Conservation (phyloP, 257 asterid species). For the Solanum tarijense region DNA sequence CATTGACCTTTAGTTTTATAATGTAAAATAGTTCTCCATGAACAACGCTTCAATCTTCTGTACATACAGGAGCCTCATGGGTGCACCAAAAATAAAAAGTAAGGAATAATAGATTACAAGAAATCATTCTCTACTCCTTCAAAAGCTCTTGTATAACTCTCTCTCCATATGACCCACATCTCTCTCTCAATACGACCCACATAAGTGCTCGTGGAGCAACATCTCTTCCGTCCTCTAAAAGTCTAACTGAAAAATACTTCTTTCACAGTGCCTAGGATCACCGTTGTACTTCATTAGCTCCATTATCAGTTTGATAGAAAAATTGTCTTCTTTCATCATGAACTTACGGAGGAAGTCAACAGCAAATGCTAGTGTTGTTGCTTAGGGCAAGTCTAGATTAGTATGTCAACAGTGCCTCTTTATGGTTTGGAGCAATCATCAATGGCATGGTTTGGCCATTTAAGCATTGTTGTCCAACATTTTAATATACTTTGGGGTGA, state of each 20-base stretch:
- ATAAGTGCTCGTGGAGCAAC: background rate
- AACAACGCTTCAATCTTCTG: background rate
- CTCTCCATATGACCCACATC: background rate
- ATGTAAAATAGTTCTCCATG: background rate
- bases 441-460: background rate
- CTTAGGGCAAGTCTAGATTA: background rate
- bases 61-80: background rate
- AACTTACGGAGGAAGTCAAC: background rate
- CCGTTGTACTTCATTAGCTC: background rate
- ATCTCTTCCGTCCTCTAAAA: background rate
- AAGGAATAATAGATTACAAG: background rate
- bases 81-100: background rate
- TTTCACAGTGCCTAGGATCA: background rate
- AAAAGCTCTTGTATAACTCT: background rate
- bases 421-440: background rate
- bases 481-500: background rate
- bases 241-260: background rate
- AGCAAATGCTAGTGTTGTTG: background rate
- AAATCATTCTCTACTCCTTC: background rate
- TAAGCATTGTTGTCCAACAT: background rate
- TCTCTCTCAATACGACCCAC: background rate
- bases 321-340: background rate
- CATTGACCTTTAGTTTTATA: background rate
- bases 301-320: background rate
- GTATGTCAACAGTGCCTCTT: background rate